A percentile compares a stretch with the other conserved stretches of the same genome.
Evolutionary conservation across 768 basidiomycete species (phyloP).

Genomic region (Amanita molliuscula): DNA sequence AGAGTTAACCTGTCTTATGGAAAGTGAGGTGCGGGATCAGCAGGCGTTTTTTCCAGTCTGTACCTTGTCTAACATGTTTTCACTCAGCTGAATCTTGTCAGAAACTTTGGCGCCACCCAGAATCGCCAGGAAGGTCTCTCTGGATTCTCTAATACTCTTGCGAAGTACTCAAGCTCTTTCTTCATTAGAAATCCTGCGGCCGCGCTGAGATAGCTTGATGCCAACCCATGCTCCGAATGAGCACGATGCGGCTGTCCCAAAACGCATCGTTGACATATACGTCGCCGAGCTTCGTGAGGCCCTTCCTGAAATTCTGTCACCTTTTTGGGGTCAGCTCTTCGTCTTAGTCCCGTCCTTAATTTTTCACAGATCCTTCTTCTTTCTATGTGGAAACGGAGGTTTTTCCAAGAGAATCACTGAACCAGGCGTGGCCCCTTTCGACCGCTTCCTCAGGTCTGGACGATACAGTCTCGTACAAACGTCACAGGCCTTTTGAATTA

Average conservation of each 20-base stretch:
- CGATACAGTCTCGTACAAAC: conserved; percentile 82
- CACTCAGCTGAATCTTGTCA: conserved; percentile 97
- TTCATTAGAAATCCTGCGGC: conserved; percentile 96
- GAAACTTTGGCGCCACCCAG: conserved; percentile 98
- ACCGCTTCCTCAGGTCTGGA: conserved; percentile 72
- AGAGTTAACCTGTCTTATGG: conserved; percentile 71
- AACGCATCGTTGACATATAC: conserved; percentile 98
- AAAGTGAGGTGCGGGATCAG: not conserved
- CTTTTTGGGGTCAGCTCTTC: conserved; percentile 78
- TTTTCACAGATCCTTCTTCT: conserved; percentile 92
- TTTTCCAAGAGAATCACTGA: conserved; percentile 88
- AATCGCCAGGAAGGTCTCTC: conserved; percentile 94
- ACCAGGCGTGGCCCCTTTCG: conserved; percentile 48
- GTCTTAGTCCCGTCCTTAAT: conserved; percentile 90
- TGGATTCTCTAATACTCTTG: conserved; percentile 91
- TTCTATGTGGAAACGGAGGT: conserved; percentile 97
- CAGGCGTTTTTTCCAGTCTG: conserved; percentile 7
- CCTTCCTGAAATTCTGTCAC: conserved; percentile 79
- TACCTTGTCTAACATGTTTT: conserved; percentile 98
- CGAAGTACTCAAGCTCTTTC: conserved; percentile 98
- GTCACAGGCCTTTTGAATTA: conserved; percentile 62
- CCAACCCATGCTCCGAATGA: conserved; percentile 99
- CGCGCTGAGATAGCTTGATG: conserved; percentile 80
- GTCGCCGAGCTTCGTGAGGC: conserved; percentile 86
- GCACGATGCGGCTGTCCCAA: conserved; percentile 98